Conservation (phyloP, 352 stramenopile species). For the Phytopythium delawarense region DNA sequence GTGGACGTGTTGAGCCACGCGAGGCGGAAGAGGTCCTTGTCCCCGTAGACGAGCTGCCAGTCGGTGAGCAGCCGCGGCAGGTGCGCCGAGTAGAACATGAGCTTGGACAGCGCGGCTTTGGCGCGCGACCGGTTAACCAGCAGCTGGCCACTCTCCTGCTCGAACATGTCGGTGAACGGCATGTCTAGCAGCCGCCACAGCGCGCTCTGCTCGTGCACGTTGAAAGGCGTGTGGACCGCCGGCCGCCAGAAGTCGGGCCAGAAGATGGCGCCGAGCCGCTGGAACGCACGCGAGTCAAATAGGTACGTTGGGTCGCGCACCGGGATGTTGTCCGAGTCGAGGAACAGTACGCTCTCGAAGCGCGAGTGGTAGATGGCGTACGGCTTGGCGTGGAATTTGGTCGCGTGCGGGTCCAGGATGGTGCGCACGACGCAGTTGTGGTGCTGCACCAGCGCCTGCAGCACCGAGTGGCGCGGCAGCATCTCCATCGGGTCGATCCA, state of each 20-base stretch:
- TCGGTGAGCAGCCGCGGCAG: conserved; percentile 54
- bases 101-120: conserved; percentile 41
- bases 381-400: conserved; percentile 73
- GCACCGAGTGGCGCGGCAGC: conserved; percentile 45
- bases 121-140: conserved; percentile 51
- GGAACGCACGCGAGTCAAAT: conserved; percentile 66
- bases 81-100: conserved; percentile 78
- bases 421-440: conserved; percentile 55
- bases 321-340: conserved; percentile 83
- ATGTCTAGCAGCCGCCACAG: conserved; percentile 76
- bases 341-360: conserved; percentile 75
- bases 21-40: conserved; percentile 85
- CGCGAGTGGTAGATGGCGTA: conserved; percentile 73
- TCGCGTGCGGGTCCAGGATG: conserved; percentile 56
- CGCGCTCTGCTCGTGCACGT: conserved; percentile 63
- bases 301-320: conserved; percentile 77
- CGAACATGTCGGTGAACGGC: conserved; percentile 85
- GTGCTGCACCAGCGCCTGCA: conserved; percentile 44
- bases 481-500: conserved; percentile 59
- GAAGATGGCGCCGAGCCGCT: conserved; percentile 59
- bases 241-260: conserved; percentile 86
- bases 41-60: conserved; percentile 66
- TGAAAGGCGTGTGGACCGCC: conserved; percentile 54
- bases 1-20: conserved; percentile 74
- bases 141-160: conserved; percentile 78